These are phyloP conservation scores for Martiniozyma asiatica DNA, from an alignment of 1,139 yeast species.

Conservation along the genomic window DNA sequence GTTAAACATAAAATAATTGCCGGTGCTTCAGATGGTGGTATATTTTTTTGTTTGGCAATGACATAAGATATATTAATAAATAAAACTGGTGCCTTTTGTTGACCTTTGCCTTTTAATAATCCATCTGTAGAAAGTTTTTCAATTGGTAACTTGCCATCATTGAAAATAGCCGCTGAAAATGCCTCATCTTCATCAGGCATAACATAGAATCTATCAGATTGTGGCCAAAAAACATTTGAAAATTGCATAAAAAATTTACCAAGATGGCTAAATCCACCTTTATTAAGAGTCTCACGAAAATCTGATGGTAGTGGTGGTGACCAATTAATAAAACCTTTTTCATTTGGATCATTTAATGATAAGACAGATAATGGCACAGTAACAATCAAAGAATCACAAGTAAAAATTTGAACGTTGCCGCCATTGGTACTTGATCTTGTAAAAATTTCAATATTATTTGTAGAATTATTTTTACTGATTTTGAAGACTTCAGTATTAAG, in stretches of 20 bases:
- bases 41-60: slow-evolving; percentile 20
- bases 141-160: background rate
- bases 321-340: slow-evolving; percentile 43
- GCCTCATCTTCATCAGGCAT: slow-evolving; percentile 27
- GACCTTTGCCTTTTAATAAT: slow-evolving; percentile 9
- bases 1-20: slow-evolving; percentile 47
- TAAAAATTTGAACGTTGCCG: slow-evolving; percentile 19
- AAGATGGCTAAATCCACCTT: slow-evolving; percentile 51
- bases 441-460: slow-evolving; percentile 17
- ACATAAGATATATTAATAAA: slow-evolving; percentile 32
- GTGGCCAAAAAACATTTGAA: slow-evolving; percentile 51
- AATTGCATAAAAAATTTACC: slow-evolving; percentile 75
- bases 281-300: slow-evolving; percentile 31
- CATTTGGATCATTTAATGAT: slow-evolving; percentile 24
- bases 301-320: slow-evolving; percentile 42
- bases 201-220: slow-evolving; percentile 39
- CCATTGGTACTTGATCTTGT: slow-evolving; percentile 11
- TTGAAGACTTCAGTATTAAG: slow-evolving; percentile 35
- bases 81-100: slow-evolving; percentile 24
- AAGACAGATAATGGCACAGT: slow-evolving; percentile 74
- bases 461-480: slow-evolving; percentile 25
- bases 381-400: slow-evolving; percentile 46
- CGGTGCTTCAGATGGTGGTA: background rate
- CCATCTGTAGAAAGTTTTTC: slow-evolving; percentile 28
- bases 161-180: background rate